Percentiles rank a stretch among this genome's conserved stretches.
Conservation (phyloP, 495 filamentous ascomycete genomes). For the Hypoxylon trugodes region DNA sequence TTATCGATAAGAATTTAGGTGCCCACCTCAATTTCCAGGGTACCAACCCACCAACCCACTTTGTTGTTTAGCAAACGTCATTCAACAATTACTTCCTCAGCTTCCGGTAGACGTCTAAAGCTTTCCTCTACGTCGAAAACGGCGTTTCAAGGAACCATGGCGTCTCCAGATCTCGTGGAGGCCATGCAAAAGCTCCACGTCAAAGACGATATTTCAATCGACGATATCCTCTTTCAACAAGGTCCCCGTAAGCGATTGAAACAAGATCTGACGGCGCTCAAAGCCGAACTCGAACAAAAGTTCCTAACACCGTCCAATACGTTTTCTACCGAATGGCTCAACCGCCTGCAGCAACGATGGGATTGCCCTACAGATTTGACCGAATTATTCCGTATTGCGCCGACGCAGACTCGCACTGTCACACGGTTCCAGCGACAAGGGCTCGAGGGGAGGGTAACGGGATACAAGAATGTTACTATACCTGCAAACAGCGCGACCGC, state of each 20-base stretch:
- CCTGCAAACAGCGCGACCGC: conserved; percentile 90
- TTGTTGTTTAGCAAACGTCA: conserved; percentile 11
- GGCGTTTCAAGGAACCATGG: conserved; percentile 44
- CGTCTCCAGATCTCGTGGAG: conserved; percentile 47
- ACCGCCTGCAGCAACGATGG: conserved; percentile 89
- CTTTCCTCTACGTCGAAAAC: background rate
- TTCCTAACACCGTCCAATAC: conserved; percentile 79
- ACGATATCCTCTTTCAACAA: conserved; percentile 62
- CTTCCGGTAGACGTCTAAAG: background rate
- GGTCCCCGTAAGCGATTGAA: conserved; percentile 66
- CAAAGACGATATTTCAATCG: conserved; percentile 53
- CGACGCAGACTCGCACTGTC: conserved; percentile 90
- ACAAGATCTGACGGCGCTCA: conserved; percentile 65
- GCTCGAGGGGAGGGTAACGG: conserved; percentile 90
- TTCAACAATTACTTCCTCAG: conserved; percentile 1
- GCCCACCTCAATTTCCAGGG: conserved; percentile 6
- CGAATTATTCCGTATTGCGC: conserved; percentile 83
- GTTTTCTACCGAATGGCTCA: conserved; percentile 86
- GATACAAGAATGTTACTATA: conserved; percentile 93
- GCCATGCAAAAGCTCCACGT: conserved; percentile 53
- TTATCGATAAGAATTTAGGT: conserved; percentile 15
- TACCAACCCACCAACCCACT: conserved; percentile 19
- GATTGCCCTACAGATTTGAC: conserved; percentile 77
- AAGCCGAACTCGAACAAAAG: conserved; percentile 74
- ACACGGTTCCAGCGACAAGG: conserved; percentile 92